Conservation (phyloP, 768 basidiomycete genomes). For the Tylopilus plumbeoviolaceoides region DNA sequence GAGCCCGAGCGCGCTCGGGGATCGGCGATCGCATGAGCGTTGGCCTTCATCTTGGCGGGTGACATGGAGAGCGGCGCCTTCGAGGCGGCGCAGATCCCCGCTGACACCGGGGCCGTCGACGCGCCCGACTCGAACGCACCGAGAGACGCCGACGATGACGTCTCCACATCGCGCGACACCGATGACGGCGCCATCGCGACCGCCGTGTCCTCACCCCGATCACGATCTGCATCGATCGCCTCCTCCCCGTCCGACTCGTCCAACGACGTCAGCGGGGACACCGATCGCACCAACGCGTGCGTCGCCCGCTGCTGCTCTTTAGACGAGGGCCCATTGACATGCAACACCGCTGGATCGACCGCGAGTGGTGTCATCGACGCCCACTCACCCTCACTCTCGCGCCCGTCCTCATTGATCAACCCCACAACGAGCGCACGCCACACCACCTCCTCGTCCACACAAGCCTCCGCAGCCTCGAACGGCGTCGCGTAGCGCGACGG, state of each 20-base stretch:
- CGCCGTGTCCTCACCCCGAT: too few species aligned
- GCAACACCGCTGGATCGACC: conserved; percentile 13
- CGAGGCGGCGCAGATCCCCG: too few species aligned
- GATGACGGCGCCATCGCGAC: too few species aligned
- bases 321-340: not conserved
- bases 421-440: conserved; percentile 14
- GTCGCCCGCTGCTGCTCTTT: too few species aligned
- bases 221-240: not conserved
- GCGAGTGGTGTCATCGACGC: conserved; percentile 4
- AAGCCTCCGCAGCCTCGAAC: not conserved
- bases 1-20: not conserved
- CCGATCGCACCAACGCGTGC: too few species aligned
- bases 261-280: conserved; percentile 11
- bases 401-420: not conserved
- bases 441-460: conserved; percentile 22
- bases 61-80: too few species aligned
- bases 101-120: too few species aligned
- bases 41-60: too few species aligned
- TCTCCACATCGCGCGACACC: too few species aligned
- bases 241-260: not conserved
- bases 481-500: conserved; percentile 11
- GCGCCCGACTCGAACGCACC: too few species aligned
- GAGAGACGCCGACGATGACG: too few species aligned
- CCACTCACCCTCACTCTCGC: not conserved
- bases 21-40: too few species aligned